phyloP scores from a whole-genome alignment of 2,329 filamentous ascomycete genomes.

The Curvularia sp. region DNA sequence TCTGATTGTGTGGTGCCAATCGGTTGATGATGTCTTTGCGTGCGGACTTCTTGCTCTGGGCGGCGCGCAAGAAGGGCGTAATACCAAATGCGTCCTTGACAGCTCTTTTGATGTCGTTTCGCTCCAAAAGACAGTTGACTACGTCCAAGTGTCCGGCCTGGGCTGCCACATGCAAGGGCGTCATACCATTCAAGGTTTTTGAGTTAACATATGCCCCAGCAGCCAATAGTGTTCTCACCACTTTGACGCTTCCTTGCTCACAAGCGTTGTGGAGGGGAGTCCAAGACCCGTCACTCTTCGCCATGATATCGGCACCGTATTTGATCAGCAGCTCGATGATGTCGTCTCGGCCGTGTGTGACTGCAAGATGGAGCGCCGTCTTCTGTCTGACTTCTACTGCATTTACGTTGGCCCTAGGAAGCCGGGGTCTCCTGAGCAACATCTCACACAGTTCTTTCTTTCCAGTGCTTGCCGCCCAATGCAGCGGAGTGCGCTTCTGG shows the following conservation, averaged over 20 bases:
- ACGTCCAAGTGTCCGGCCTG: slow-evolving; percentile 45
- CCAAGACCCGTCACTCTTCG: slow-evolving; percentile 46
- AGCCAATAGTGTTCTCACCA: slow-evolving; percentile 39
- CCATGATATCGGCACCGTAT: slow-evolving; percentile 42
- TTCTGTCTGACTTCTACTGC: slow-evolving; percentile 46
- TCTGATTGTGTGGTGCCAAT: slow-evolving; percentile 52
- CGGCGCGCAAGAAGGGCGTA: slow-evolving; percentile 54
- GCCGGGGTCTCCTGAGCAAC: slow-evolving; percentile 49
- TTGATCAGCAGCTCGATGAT: slow-evolving; percentile 45
- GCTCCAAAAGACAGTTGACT: slow-evolving; percentile 47
- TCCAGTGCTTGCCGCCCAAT: slow-evolving; percentile 66
- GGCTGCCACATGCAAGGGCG: slow-evolving; percentile 49
- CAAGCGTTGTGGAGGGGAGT: slow-evolving; percentile 48
- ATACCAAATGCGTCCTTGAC: slow-evolving; percentile 55
- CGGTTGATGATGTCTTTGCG: slow-evolving; percentile 52
- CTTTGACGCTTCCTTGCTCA: slow-evolving; percentile 41
- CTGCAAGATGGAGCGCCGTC: slow-evolving; percentile 47
- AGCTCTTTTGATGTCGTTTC: slow-evolving; percentile 46
- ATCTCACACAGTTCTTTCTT: slow-evolving; percentile 59
- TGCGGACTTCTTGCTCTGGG: slow-evolving; percentile 43
- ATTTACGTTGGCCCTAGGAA: slow-evolving; percentile 42
- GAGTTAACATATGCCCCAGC: slow-evolving; percentile 46
- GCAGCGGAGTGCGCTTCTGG: slow-evolving; percentile 60
- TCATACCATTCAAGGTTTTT: slow-evolving; percentile 45
- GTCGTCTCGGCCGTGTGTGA: slow-evolving; percentile 45